Evolutionary conservation across 2,329 filamentous ascomycete genomes (phyloP).

Genomic region (Trichoderma sp.): DNA sequence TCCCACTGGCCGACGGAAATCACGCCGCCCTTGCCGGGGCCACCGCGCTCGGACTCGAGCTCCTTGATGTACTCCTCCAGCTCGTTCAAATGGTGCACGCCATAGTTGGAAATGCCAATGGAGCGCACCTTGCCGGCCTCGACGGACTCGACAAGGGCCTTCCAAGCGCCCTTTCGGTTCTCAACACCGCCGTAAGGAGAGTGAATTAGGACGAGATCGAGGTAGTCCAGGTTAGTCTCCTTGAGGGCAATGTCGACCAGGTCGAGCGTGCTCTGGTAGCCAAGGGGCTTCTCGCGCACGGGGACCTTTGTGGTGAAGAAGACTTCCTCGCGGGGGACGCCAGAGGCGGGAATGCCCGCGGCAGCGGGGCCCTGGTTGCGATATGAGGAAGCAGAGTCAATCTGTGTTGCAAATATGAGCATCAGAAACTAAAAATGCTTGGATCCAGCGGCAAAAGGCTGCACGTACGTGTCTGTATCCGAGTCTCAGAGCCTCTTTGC

Average conservation of each 20-base stretch:
- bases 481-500: slow-evolving; percentile 44
- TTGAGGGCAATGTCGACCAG: slow-evolving; percentile 62
- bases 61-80: slow-evolving; percentile 57
- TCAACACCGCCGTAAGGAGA: slow-evolving; percentile 56
- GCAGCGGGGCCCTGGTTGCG: slow-evolving; percentile 49
- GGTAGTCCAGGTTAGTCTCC: slow-evolving; percentile 60
- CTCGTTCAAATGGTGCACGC: slow-evolving; percentile 60
- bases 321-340: slow-evolving; percentile 45
- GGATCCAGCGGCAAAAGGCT: background rate
- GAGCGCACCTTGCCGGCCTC: slow-evolving; percentile 59
- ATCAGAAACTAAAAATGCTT: too few relatives aligned
- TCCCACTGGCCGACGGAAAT: slow-evolving; percentile 86
- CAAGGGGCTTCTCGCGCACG: slow-evolving; percentile 35
- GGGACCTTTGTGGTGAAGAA: slow-evolving; percentile 58
- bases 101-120: slow-evolving; percentile 64
- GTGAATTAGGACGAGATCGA: slow-evolving; percentile 65
- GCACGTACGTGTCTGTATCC: slow-evolving; percentile 52
- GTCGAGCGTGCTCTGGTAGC: slow-evolving; percentile 62
- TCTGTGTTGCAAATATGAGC: slow-evolving; percentile 30
- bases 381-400: slow-evolving; percentile 54
- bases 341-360: slow-evolving; percentile 41
- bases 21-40: slow-evolving; percentile 63
- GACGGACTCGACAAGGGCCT: slow-evolving; percentile 60
- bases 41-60: slow-evolving; percentile 59
- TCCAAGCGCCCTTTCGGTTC: slow-evolving; percentile 58